A percentile compares a stretch with the other conserved stretches of the same genome.
These are phyloP conservation scores for Phascolomyces articulosus DNA, from an alignment of 371 early-diverging fungal species.

Conservation along the genomic window DNA sequence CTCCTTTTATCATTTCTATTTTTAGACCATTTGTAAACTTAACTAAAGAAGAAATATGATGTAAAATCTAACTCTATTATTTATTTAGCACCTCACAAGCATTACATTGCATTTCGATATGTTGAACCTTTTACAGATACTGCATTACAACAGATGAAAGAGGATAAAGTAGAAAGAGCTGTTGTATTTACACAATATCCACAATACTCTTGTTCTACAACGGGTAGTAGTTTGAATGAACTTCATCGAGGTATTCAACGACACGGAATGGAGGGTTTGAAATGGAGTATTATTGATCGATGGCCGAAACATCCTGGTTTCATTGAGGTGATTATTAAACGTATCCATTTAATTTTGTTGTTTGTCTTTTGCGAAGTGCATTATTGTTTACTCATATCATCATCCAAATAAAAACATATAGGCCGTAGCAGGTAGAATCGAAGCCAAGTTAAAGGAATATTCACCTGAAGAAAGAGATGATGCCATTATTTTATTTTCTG, in stretches of 20 bases:
- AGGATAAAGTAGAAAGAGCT: slow-evolving; percentile 83
- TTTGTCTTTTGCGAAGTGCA: not conserved
- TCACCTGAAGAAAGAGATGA: slow-evolving; percentile 65
- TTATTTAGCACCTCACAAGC: slow-evolving; percentile 81
- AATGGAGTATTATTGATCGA: slow-evolving; percentile 94
- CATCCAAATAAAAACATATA: too few relatives aligned
- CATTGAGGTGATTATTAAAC: slow-evolving; percentile 57
- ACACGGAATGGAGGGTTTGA: slow-evolving; percentile 67
- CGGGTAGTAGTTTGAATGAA: slow-evolving; percentile 93
- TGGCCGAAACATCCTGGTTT: slow-evolving; percentile 92
- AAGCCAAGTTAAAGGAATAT: slow-evolving; percentile 69
- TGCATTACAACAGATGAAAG: slow-evolving; percentile 76
- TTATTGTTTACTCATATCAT: not conserved
- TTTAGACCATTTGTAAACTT: slow-evolving; percentile 2
- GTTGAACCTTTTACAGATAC: slow-evolving; percentile 80
- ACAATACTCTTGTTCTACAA: slow-evolving; percentile 96
- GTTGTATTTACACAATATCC: slow-evolving; percentile 95
- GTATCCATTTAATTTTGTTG: not conserved
- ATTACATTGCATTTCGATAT: slow-evolving; percentile 94
- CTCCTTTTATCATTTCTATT: not conserved
- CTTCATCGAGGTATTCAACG: slow-evolving; percentile 68
- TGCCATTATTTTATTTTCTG: slow-evolving; percentile 90
- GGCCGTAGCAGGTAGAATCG: slow-evolving; percentile 80
- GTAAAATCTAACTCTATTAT: not conserved
- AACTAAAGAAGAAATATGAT: too few relatives aligned